These are phyloP conservation scores for Aspergillus haitiensis DNA, from an alignment of 495 filamentous ascomycete genomes.

Conservation along the genomic window DNA sequence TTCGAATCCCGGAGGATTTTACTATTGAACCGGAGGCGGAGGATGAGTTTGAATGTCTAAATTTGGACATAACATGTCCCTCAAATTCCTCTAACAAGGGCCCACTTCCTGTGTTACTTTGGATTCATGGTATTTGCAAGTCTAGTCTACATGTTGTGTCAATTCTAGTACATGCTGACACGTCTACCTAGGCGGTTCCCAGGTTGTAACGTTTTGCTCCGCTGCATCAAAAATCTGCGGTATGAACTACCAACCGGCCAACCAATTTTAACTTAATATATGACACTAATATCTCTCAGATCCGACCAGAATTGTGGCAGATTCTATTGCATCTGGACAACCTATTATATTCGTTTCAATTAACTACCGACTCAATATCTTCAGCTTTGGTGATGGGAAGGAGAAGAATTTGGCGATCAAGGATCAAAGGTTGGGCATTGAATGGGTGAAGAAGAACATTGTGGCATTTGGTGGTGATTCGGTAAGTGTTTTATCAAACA, in stretches of 20 bases:
- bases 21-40: constrained; percentile 32
- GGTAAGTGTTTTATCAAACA: constrained; percentile 21
- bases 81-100: constrained; percentile 17
- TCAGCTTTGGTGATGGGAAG: constrained; percentile 58
- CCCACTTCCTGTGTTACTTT: constrained; percentile 42
- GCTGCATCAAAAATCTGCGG: constrained; percentile 44
- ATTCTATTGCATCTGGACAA: constrained; percentile 39
- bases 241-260: constrained; percentile 12
- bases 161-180: not conserved
- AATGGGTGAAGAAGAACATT: constrained; percentile 61
- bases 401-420: constrained; percentile 59
- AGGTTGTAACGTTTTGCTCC: constrained; percentile 45
- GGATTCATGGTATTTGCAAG: constrained; percentile 41
- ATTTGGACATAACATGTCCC: constrained; percentile 43
- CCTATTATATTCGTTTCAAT: constrained; percentile 60
- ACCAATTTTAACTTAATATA: not conserved
- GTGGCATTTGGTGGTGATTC: constrained; percentile 65
- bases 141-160: no score
- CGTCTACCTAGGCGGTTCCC: constrained; percentile 33
- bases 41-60: constrained; percentile 48
- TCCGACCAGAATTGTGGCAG: constrained; percentile 37
- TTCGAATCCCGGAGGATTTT: constrained; percentile 41
- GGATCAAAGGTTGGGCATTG: constrained; percentile 65
- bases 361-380: constrained; percentile 68
- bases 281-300: constrained; percentile 22